These are phyloP conservation scores for Metschnikowia orientalis DNA, from an alignment of 805 yeast species.

Conservation along the genomic window DNA sequence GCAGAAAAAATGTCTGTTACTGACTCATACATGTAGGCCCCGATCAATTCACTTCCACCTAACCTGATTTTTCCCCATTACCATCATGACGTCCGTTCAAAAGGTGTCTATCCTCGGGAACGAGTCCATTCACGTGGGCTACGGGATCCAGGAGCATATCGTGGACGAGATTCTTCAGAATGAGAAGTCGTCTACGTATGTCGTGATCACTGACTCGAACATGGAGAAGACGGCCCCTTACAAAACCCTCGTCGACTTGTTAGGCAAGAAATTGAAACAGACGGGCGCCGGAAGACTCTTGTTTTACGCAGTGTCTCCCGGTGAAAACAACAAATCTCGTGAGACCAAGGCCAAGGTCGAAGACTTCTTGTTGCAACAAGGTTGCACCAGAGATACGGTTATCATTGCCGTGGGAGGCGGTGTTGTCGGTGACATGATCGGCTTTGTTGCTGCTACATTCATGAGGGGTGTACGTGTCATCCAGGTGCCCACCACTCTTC, in stretches of 20 bases:
- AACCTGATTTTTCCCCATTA: constrained; percentile 1
- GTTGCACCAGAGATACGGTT: constrained; percentile 95
- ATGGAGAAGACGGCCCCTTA: constrained; percentile 64
- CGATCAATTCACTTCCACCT: constrained; percentile 1
- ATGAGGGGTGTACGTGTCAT: constrained; percentile 96
- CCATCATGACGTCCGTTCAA: constrained; percentile 25
- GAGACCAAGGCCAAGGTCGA: constrained; percentile 89
- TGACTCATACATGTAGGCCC: constrained; percentile 8
- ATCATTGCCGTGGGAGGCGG: constrained; percentile 97
- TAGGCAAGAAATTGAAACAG: constrained; percentile 33
- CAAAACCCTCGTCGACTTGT: constrained; percentile 40
- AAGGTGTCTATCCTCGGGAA: constrained; percentile 76
- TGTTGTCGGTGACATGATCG: constrained; percentile 98
- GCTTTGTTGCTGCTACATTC: constrained; percentile 97
- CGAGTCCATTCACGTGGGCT: constrained; percentile 87
- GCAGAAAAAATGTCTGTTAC: constrained; percentile 6
- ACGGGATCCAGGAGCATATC: constrained; percentile 69
- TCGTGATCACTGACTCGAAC: constrained; percentile 82
- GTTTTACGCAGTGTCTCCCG: constrained; percentile 78
- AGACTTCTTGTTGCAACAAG: constrained; percentile 74
- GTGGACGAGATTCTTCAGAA: constrained; percentile 58
- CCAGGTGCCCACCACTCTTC: constrained; percentile 88
- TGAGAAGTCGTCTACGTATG: constrained; percentile 85
- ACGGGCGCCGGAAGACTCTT: constrained; percentile 61
- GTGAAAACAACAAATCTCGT: constrained; percentile 86